These are phyloP conservation scores for Mortierella polycephala DNA, from an alignment of 371 early-diverging fungal species.

Conservation along the genomic window DNA sequence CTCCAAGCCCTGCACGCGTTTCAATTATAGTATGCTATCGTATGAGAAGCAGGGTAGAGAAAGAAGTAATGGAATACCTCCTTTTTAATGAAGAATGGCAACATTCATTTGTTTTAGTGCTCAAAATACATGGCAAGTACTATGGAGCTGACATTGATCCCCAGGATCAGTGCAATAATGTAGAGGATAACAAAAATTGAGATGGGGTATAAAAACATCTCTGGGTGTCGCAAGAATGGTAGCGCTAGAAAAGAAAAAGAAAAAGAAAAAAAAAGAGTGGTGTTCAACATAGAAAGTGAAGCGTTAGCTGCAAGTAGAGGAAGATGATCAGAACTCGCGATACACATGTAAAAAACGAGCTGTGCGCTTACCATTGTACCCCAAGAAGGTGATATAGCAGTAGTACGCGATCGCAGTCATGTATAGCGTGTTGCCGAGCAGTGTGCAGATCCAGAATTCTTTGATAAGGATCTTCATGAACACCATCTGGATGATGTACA, in stretches of 20 bases:
- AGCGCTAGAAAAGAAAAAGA: slow-evolving; percentile 65
- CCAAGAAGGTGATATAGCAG: slow-evolving; percentile 86
- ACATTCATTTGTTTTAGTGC: too few species aligned
- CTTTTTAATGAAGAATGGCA: too few species aligned
- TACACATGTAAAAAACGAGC: background rate
- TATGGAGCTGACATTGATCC: slow-evolving; percentile 81
- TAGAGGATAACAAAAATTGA: slow-evolving; percentile 76
- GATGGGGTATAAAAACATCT: slow-evolving; percentile 87
- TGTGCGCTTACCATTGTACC: slow-evolving; percentile 78
- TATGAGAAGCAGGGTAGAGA: background rate
- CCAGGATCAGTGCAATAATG: slow-evolving; percentile 77
- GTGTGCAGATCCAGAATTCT: slow-evolving; percentile 77
- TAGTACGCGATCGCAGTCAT: slow-evolving; percentile 80
- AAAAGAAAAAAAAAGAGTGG: background rate
- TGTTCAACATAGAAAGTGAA: background rate
- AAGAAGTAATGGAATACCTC: background rate
- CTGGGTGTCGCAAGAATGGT: slow-evolving; percentile 89
- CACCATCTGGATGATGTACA: slow-evolving; percentile 91
- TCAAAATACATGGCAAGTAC: slow-evolving; percentile 79
- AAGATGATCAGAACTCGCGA: background rate
- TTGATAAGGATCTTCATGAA: slow-evolving; percentile 81
- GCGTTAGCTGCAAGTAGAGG: background rate
- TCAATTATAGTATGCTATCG: too few species aligned
- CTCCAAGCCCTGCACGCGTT: too few species aligned
- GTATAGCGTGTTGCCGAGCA: slow-evolving; percentile 90